phyloP scores from a whole-genome alignment of 2,329 filamentous ascomycete species.

The Plenodomus biglobosus region DNA sequence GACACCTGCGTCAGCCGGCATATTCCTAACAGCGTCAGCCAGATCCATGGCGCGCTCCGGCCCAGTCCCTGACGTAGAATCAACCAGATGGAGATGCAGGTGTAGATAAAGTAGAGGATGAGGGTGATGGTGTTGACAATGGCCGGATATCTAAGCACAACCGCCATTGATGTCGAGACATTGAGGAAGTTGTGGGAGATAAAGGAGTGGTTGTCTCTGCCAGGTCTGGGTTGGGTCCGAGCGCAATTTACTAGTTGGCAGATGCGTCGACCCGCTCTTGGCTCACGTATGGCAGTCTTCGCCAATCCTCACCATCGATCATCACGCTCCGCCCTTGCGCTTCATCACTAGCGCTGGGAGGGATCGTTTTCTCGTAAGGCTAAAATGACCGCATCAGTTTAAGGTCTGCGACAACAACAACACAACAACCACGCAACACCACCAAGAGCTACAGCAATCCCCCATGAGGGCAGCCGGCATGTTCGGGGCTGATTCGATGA shows the following conservation, averaged over 20 bases:
- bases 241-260: not conserved
- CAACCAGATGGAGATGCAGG: constrained; percentile 32
- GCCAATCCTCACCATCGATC: not conserved
- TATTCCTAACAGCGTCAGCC: constrained; percentile 32
- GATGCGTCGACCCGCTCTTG: not conserved
- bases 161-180: constrained; percentile 28
- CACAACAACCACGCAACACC: not conserved
- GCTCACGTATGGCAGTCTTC: not conserved
- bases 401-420: not conserved
- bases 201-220: not conserved
- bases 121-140: constrained; percentile 41
- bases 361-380: not conserved
- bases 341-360: not conserved
- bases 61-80: constrained; percentile 36
- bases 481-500: not conserved
- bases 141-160: constrained; percentile 22
- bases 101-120: constrained; percentile 36
- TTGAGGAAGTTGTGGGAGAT: constrained; percentile 7
- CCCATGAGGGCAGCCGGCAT: not conserved
- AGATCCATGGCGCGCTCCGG: constrained; percentile 40
- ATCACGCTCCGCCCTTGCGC: not conserved
- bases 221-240: not conserved
- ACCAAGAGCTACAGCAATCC: not conserved
- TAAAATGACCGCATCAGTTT: not conserved
- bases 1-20: constrained; percentile 41